Evolutionary conservation across 805 yeast species (phyloP), one percentile per base, ranked within the genome.

Genomic region (Saccharomycopsis capsularis): DNA sequence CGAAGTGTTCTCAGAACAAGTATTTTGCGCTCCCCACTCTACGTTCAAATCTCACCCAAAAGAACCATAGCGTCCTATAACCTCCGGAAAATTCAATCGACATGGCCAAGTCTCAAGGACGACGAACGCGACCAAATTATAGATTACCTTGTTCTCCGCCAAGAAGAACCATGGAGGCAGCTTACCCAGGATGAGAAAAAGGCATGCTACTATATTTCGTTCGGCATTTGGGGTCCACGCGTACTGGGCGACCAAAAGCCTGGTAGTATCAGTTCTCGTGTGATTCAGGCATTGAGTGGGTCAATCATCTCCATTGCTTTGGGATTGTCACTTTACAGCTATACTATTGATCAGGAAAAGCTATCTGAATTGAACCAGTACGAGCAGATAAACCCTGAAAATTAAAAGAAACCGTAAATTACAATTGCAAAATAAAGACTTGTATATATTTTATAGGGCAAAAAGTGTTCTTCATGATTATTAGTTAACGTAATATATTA

Each of bases 161-260:
- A 68, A 52, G 63, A 63, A 49, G 63, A 64, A 45, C 62, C 60
- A 13, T 68, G 73, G 73, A 56, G 56, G 29, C 24, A 35, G 2
- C 66, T 78, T 55, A 66, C 71, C 27, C 47, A 59, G 18, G 79
- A 74, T 52, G 82, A 78, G 60, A 78, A 78, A 67, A 70, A 67
- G 59, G 81, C 82, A 22, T 76, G 77, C 21, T 76, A 74, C 61
- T 78, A 70, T 63, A 73, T 78, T 49, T 73, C 80, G 21, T 78
- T 75, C 56, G 84, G 84, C 22, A 70, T 68, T 54, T 78, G 83
- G 83, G 84, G 84, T 18, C 79, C 83, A 53, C 68, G 84, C 63
- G 43, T 18, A 4, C 37, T 18, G n/a, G 29, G 19, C 15, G 16
- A 18, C 7, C 29, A 23, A 6, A 32, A 30, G 3, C 35, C 27